These are phyloP conservation scores for Aspergillus sp. DNA, from an alignment of 2,329 filamentous ascomycete species.

Conservation along the genomic window DNA sequence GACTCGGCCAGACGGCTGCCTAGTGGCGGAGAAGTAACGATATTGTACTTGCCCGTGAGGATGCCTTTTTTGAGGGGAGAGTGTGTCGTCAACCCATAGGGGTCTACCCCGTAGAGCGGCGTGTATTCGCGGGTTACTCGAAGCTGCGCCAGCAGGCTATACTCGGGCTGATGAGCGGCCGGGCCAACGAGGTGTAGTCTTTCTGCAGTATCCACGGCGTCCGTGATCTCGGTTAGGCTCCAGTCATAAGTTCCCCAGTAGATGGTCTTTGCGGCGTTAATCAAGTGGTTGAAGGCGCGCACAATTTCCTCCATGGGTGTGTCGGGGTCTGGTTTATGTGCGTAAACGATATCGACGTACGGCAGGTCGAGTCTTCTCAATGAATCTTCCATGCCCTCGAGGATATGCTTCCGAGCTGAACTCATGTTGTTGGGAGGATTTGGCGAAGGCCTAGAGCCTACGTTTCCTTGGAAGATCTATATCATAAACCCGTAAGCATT, in stretches of 20 bases:
- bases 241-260: constrained; percentile 75
- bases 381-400: constrained; percentile 66
- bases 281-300: constrained; percentile 72
- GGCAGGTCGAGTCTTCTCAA: constrained; percentile 65
- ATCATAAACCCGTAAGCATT: not conserved
- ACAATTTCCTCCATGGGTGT: constrained; percentile 75
- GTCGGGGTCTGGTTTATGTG: constrained; percentile 67
- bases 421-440: constrained; percentile 69
- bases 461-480: not conserved
- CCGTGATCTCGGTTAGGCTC: constrained; percentile 68
- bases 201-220: constrained; percentile 65
- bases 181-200: constrained; percentile 62
- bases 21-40: constrained; percentile 55
- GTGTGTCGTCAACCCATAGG: constrained; percentile 67
- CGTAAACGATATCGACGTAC: constrained; percentile 73
- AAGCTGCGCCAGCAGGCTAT: constrained; percentile 66
- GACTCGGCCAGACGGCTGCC: constrained; percentile 63
- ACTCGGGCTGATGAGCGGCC: constrained; percentile 62
- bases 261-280: constrained; percentile 69
- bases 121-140: constrained; percentile 48
- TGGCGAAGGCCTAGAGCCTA: constrained; percentile 52
- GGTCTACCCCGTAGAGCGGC: constrained; percentile 63
- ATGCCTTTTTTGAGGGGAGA: constrained; percentile 65
- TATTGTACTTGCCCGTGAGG: constrained; percentile 70
- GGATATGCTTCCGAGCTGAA: constrained; percentile 69